These are phyloP conservation scores for Rostrohypoxylon terebratum DNA, from an alignment of 495 filamentous ascomycete species.

Conservation along the genomic window DNA sequence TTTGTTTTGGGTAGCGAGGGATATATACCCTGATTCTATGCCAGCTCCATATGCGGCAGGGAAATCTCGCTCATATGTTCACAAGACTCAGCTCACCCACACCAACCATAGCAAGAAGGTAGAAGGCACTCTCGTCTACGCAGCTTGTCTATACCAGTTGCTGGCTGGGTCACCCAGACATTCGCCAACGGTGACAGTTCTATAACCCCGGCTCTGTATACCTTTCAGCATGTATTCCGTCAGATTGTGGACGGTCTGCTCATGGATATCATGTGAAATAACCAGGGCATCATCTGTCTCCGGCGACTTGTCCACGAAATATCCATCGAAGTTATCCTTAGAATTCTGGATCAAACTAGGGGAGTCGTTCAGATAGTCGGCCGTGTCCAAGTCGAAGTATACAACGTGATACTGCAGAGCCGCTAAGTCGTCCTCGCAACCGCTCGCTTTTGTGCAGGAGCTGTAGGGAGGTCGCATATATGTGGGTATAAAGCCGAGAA, in stretches of 20 bases:
- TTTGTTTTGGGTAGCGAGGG: not conserved
- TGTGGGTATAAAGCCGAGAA: constrained; percentile 76
- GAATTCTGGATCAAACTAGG: constrained; percentile 68
- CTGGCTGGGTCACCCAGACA: constrained; percentile 53
- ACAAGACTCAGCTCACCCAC: not conserved
- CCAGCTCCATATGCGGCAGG: not conserved
- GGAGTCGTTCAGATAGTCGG: constrained; percentile 70
- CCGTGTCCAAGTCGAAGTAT: constrained; percentile 75
- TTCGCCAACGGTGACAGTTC: constrained; percentile 55
- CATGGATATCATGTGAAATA: constrained; percentile 72
- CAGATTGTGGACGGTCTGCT: constrained; percentile 74
- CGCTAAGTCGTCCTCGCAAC: constrained; percentile 64
- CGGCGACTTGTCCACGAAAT: constrained; percentile 42
- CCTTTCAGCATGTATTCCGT: constrained; percentile 72
- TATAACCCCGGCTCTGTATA: constrained; percentile 63
- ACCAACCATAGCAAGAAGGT: not conserved
- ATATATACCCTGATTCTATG: not conserved
- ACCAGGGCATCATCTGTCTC: constrained; percentile 51
- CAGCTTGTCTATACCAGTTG: constrained; percentile 59
- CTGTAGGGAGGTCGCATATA: constrained; percentile 82
- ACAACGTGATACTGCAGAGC: constrained; percentile 72
- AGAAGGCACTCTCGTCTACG: not conserved
- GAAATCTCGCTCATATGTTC: not conserved
- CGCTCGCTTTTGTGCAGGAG: constrained; percentile 60
- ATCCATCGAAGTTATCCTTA: constrained; percentile 68